Base-by-base conservation (phyloP, 345 rosid genomes). In the Sonneratia caseolaris region DNA sequence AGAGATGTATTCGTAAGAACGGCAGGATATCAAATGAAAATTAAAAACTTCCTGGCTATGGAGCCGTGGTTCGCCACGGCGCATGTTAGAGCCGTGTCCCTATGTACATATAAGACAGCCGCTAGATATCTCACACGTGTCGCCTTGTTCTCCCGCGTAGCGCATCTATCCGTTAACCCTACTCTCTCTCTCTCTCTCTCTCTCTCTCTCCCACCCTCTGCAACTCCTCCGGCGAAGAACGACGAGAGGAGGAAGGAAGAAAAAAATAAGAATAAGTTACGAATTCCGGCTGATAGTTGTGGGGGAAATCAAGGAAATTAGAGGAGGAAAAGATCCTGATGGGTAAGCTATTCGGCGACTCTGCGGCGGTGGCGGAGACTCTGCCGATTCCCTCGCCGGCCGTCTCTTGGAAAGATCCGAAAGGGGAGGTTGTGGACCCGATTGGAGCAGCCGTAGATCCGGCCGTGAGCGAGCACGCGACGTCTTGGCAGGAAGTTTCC, bases 291-390 rank as follows among this genome's bases (percentile, higher is more conserved):
- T 3, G 2, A 14, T 43, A 42, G 9, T 45, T 24, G 19, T 37
- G 15, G 36, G 53, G 12, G 10, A 22, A 45, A 45, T 45, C 55
- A 12, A 4, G 35, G 19, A 11, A 6, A 22, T 9, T 42, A 5
- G 36, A 40, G 16, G 36, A 16, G 19, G 53, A 10, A 42, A 10
- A 42, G 70, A 22, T 42, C 18, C 6, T 55, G 77, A 94, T 95
- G 99, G 97, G 97, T 32, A 95, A 92, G 79, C 81, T 92, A 37
- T 70, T 92, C 0, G 90, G 92, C 71, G 96, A 95, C 80, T 85
- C 99, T 1, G 71, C 96, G 75, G 74, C 92, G 51, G 86, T 89
- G 14, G 83, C 82, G 66, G 91, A 85, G 75, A 73, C 86, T 10
- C 87, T 86, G 76, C 95, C 85, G 75, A 64, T 91, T 38, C 80